Base-by-base conservation (phyloP, 1,284 basidiomycete species). In the Coniferiporia weirii region DNA sequence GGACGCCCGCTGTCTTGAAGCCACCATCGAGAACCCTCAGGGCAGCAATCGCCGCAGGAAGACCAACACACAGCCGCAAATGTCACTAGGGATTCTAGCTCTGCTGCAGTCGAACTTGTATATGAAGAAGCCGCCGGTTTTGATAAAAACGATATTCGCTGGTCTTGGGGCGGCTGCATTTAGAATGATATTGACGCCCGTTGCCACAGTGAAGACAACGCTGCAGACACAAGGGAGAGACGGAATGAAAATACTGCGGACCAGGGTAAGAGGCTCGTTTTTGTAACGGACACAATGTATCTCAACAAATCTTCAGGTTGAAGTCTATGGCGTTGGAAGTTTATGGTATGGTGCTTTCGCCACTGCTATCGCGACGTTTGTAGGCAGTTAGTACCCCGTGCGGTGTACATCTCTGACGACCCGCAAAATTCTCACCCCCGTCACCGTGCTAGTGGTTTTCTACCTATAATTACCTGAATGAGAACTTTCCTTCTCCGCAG, bases 131-230 rank as follows among this genome's bases (percentile, higher is more conserved):
- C 76, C 91, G 7, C 89, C 89, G 0, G 65, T 75, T 0, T 74
- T 81, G 32, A 65, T 86, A 64, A 84, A 93, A 74, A 87, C 89
- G 0, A 67, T 82, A n/a, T 89, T 91, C 64, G 86, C 86, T 0
- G 83, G 82, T 4, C 52, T 85, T 36, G 81, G 84, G 0, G 87
- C 91, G 0, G 91, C 93, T 0, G 76, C 76, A 9, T 93, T 94
- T 71, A 75, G 91, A 45, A 95, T 95, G 83, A 75, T 88, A 13
- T 73, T 95, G 46, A 95, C 91, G 0, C 93, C 93, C 0, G 81
- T 95, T 54, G 93, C 95, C 72, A 94, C 93, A 0, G 70, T 95
- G 63, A 95, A 96, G 79, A 96, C 93, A 6, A 95, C 92, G 0
- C 75, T 95, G 75, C 93, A 96, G 73, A 91, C 93, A 0, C 87